phyloP scores from a whole-genome alignment of 1,139 yeast genomes.

The Lodderomyces margitis region DNA sequence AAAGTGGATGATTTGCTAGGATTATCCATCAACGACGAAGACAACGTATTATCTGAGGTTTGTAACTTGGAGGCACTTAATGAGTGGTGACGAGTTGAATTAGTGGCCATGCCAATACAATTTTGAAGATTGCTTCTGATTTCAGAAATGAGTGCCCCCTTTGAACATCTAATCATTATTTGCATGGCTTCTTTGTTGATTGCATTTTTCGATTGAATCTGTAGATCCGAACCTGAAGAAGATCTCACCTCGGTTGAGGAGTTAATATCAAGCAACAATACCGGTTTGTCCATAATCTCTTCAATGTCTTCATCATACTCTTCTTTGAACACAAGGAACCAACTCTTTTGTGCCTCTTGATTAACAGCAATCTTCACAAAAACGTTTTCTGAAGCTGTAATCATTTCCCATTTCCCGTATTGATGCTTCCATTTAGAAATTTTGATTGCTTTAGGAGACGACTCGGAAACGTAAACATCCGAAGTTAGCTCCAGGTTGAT shows the following conservation, averaged over 20 bases:
- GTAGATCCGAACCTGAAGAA: constrained; percentile 44
- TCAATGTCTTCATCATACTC: constrained; percentile 30
- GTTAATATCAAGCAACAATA: constrained; percentile 33
- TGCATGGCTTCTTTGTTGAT: constrained; percentile 28
- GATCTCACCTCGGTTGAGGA: constrained; percentile 27
- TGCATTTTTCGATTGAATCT: constrained; percentile 32
- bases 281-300: constrained; percentile 37
- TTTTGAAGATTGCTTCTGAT: constrained; percentile 28
- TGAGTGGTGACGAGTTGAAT: constrained; percentile 19
- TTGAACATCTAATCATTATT: constrained; percentile 37
- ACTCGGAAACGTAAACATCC: constrained; percentile 39
- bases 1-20: constrained; percentile 37
- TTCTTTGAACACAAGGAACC: constrained; percentile 46
- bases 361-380: constrained; percentile 41
- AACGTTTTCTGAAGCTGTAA: constrained; percentile 35
- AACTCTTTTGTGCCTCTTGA: constrained; percentile 30
- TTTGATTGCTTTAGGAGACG: constrained; percentile 36
- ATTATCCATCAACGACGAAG: constrained; percentile 35
- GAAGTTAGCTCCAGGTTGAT: constrained; percentile 41
- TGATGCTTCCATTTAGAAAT: constrained; percentile 45
- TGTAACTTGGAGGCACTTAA: constrained; percentile 21
- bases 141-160: constrained; percentile 25
- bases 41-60: constrained; percentile 32
- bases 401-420: constrained; percentile 48
- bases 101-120: constrained; percentile 25